A percentile compares a stretch with the other conserved stretches of the same genome.
These are phyloP conservation scores for Arthrobotrys entomopaga DNA, from an alignment of 2,329 filamentous ascomycete genomes.

Conservation along the genomic window DNA sequence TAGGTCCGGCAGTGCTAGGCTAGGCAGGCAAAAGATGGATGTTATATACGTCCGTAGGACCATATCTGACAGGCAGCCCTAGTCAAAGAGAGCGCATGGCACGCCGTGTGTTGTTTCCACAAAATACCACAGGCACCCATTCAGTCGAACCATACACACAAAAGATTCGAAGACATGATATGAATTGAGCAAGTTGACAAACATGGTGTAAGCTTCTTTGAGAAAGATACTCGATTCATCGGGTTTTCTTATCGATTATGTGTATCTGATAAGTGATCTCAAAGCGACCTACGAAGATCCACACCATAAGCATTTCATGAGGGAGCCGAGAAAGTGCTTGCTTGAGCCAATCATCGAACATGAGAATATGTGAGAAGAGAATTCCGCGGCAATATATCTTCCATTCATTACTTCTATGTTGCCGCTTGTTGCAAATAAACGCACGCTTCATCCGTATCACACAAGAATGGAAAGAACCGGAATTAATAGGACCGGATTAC, in stretches of 20 bases:
- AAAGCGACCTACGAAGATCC: neutral
- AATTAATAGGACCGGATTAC: neutral
- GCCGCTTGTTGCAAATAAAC: neutral
- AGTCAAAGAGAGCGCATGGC: too few species aligned
- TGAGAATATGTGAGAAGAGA: neutral
- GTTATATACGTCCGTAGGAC: too few species aligned
- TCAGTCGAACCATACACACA: too few species aligned
- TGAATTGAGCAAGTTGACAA: neutral
- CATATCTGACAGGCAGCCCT: too few species aligned
- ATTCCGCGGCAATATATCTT: neutral
- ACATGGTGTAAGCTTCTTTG: neutral
- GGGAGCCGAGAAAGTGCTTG: neutral
- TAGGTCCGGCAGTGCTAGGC: too few species aligned
- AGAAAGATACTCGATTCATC: neutral
- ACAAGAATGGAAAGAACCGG: neutral
- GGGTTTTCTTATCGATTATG: too few species aligned
- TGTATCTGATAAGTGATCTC: neutral
- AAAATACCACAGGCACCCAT: too few species aligned
- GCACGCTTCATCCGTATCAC: neutral
- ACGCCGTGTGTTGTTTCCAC: too few species aligned
- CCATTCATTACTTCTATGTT: neutral
- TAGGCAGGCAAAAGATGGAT: too few species aligned
- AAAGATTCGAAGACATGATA: neutral
- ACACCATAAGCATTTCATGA: neutral
- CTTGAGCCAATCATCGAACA: neutral